Evolutionary conservation across 805 yeast genomes (phyloP), one percentile per base, ranked within the genome.

Genomic region (Wickerhamomyces ciferrii): DNA sequence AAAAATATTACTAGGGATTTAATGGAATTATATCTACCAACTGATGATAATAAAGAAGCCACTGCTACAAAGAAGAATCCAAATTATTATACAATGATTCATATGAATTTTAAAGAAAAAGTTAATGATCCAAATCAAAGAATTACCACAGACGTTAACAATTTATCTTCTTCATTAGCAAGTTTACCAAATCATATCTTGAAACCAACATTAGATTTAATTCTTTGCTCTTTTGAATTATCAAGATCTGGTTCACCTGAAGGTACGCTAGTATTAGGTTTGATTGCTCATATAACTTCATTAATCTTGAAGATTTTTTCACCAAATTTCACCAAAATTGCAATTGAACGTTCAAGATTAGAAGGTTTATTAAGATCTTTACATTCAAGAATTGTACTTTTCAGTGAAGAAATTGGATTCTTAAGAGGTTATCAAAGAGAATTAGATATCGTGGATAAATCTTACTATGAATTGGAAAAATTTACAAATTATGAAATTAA

Each of bases 241-340:
- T 68, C 67, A 18, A 66, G 68, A 42, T 60, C 64, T 21, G 69
- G 70, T 42, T 69, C 71, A 58, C 74, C 91, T 5, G 95, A 86
- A 63, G 91, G 91, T 6, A 84, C 89, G 0, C 61, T 91, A 42
- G 76, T 86, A 2, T 71, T 91, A 27, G 96, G 96, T 2, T 58
- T 87, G 41, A 70, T 91, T 45, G 89, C 95, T 4, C 94, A 88
- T 60, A 65, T 84, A 31, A 87, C 96, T 31, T 88, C 96, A 3
- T 72, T 81, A 24, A 68, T 85, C 36, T 68, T 91, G 54, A 76
- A 84, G 53, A 70, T 87, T 44, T 79, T 90, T 54, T 87, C 96
- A 4, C 98, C 98, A 18, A 94, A 94, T 42, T 91, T 91, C 60
- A 91, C 96, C 15, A 84, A 77, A 59, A 70, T 87, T 42, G 85